phyloP scores from a whole-genome alignment of 139 green algal genomes.

The Mychonastes homosphaera region DNA sequence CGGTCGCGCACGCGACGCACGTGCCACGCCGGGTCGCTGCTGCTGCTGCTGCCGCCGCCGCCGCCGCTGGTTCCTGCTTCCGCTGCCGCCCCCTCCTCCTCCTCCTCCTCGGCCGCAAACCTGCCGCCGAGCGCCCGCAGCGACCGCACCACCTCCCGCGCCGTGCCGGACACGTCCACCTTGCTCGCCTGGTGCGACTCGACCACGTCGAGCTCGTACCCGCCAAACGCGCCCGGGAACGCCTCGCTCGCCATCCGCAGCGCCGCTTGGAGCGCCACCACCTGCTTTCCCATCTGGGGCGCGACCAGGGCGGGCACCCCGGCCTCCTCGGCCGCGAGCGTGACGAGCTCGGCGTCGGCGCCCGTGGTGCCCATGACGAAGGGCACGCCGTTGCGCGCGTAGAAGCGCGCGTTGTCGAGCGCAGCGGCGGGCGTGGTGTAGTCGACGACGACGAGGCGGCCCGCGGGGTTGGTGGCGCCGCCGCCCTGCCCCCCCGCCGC shows the following conservation, averaged over 20 bases:
- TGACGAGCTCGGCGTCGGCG: slow-evolving; percentile 72
- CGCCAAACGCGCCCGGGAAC: slow-evolving; percentile 88
- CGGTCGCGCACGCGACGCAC: slow-evolving; percentile 20
- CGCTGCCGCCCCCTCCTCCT: too few relatives aligned
- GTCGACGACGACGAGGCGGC: slow-evolving; percentile 86
- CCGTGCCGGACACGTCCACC: slow-evolving; percentile 51
- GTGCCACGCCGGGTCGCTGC: too few relatives aligned
- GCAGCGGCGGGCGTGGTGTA: slow-evolving; percentile 79
- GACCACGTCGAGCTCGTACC: slow-evolving; percentile 80
- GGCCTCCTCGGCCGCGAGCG: slow-evolving; percentile 23
- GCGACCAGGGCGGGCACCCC: slow-evolving; percentile 87
- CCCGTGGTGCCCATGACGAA: slow-evolving; percentile 99
- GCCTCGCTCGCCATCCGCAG: slow-evolving; percentile 79
- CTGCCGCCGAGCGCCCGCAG: slow-evolving; percentile 12
- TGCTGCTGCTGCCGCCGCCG: too few relatives aligned
- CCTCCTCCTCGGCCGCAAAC: too few relatives aligned
- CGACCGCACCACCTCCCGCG: slow-evolving; percentile 19
- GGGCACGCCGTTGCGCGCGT: slow-evolving; percentile 61
- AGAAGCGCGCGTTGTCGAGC: slow-evolving; percentile 82
- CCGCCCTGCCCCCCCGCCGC: too few relatives aligned
- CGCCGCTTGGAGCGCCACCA: slow-evolving; percentile 59
- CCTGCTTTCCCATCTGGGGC: slow-evolving; percentile 98
- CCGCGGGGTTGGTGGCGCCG: slow-evolving; percentile 62
- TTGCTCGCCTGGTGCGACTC: slow-evolving; percentile 96
- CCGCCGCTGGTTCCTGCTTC: too few relatives aligned